Evolutionary conservation across 2,329 filamentous ascomycete species (phyloP), one percentile per base, ranked within the genome.

Genomic region (Rutstroemia sydowiana): DNA sequence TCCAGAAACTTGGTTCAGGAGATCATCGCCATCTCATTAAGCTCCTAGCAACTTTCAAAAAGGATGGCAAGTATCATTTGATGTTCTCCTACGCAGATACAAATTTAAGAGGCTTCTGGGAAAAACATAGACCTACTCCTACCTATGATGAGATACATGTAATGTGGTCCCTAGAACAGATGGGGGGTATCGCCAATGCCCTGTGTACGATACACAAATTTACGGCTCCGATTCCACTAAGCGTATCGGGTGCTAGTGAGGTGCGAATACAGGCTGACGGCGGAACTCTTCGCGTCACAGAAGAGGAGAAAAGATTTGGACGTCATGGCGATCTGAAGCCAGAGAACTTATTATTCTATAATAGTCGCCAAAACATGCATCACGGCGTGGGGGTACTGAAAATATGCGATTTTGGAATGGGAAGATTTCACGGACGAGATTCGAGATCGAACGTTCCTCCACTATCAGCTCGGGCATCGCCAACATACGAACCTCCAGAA

Each of bases 401-500:
- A 16, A 59, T 61, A n/a, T 54, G 55, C 2, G 59, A 61, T 32
- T 60, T 60, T 36, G 59, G 59, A 1, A 26, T 59, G 2, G 55
- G 61, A 2, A 61, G 64, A 11, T 64, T 71, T 9, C 68, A 70
- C 47, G 56, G 64, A 5, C 56, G 59, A 45, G 59, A 64, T 2
- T 67, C 67, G 1, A 57, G 63, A 20, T 69, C 67, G 0, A 54
- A 57, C 14, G 55, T 64, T 4, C 18, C 59, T 11, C 56, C 59
- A 1, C 50, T 45, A 6, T 59, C 23, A 2, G 34, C 57, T 1
- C 9, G 5, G 16, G 45, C 39, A 8, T 60, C 65, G 0, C 64
- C 63, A 7, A 70, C 70, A 0, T 73, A 72, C 23, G 63, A 63
- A n/a, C 68, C 70, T 0, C 71, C 71, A 5, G 71, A 73, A 20